Base-by-base conservation (phyloP, 2,329 filamentous ascomycete species). In the Xylariaceae sp. region DNA sequence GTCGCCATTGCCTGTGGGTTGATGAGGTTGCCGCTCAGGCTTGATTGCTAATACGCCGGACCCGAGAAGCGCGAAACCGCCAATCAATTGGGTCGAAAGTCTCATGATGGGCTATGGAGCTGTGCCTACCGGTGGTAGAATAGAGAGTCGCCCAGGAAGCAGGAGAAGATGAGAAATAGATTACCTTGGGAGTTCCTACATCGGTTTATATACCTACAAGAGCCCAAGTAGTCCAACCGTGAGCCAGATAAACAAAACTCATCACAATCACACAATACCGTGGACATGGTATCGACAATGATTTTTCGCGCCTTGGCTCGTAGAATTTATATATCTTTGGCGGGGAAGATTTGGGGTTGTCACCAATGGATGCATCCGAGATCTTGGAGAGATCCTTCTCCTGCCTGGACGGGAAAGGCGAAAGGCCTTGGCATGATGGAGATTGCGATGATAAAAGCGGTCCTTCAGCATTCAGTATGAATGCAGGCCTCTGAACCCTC, bases 1-100 rank as follows among this genome's bases (percentile, higher is more conserved):
- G 19, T 70, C 64, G 6, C 77, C 77, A 44, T 70, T 71, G 15
- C 76, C 75, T 3, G 65, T 63, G 3, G 78, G 76, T 38, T 76
- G 72, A 43, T 70, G 64, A 7, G 76, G 71, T 35, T 68, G 61
- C 21, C 77, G 69, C 4, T 71, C 65, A 31, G 73, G 72, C 17
- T 74, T 67, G 51, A 71, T 66, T 27, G 67, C 66, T 7, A 46
- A 24, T 27, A 48, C 54, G 15, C 43, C 38, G 7, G 41, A 37
- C 14, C 38, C 41, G 11, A 54, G 40, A 11, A 54, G 41, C n/a
- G 40, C 26, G 16, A 48, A 34, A 34, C 41, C 47, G 15, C 37
- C 43, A 8, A 55, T 31, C 26, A 55, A 39, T 16, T 31, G 33
- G 30, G 34, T 31, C 18, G 34, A 32, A 26, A 44, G 31, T 41